These are phyloP conservation scores for Trametes pubescens DNA, from an alignment of 1,284 basidiomycete genomes.

Conservation along the genomic window DNA sequence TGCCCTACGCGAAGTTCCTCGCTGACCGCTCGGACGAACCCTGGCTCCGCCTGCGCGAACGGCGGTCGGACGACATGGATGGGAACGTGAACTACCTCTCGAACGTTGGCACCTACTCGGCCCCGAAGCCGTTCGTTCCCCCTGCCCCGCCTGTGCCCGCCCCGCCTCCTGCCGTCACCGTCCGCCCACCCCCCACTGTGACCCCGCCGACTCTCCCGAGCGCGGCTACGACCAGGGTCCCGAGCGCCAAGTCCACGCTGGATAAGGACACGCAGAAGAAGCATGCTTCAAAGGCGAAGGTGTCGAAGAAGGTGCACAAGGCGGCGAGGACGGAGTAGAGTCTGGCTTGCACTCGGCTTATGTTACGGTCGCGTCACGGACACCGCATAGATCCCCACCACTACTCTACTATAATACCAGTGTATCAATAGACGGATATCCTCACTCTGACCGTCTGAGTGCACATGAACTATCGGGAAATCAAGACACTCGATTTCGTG, in stretches of 20 bases:
- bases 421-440: conserved; percentile 12
- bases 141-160: conserved; percentile 1
- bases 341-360: conserved; percentile 1
- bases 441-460: not conserved
- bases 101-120: conserved; percentile 24
- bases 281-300: conserved; percentile 17
- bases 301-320: conserved; percentile 8
- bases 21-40: conserved; percentile 26
- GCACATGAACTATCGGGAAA: not conserved
- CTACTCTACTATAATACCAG: conserved; percentile 11
- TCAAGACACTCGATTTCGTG: no score
- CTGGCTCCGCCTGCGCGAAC: conserved; percentile 19
- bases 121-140: conserved; percentile 12
- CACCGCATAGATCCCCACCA: conserved; percentile 13
- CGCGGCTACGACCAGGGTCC: not conserved
- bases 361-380: not conserved
- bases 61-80: conserved; percentile 14
- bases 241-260: not conserved
- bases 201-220: not conserved
- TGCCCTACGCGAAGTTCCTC: conserved; percentile 28
- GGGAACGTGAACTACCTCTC: conserved; percentile 27
- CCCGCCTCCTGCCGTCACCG: conserved; percentile 1
- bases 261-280: conserved; percentile 15
- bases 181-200: not conserved
- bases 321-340: not conserved